Evolutionary conservation across 129 eudicot genomes (phyloP), one percentile per base, ranked within the genome.

Genomic region (Lactuca saligna): DNA sequence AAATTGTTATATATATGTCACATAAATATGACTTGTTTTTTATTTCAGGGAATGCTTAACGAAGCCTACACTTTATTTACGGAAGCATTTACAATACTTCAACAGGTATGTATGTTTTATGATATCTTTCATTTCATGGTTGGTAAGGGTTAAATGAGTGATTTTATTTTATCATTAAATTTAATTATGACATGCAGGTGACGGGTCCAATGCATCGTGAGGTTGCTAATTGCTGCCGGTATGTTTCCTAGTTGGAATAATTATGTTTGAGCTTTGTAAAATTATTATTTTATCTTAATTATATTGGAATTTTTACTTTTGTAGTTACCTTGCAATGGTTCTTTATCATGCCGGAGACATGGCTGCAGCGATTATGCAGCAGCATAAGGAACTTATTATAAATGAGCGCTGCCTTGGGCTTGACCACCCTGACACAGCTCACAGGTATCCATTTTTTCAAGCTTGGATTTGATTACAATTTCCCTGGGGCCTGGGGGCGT

Each of bases 141-240:
- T 1, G 29, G 29, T 25, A 25, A 15, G 6, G 32, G 49, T 13
- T 13, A 44, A 57, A 14, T 4, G 14, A 38, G 46, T 15, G 14
- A 11, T 54, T 76, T 35, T 39, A 3, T 62, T 14, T 58, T 78
- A 63, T 50, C 31, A 5, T 33, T 74, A 17, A 57, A 31, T 42
- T 39, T 34, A 37, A 25, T 12, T n/a, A 53, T 70, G 59, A 49
- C 48, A 62, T 80, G 67, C 87, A 93, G 99, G 99, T 94, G 70
- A 94, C 99, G 34, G 99, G 99, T 76, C 99, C 99, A 44, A 94
- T 94, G 97, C 99, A 94, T 74, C 89, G 97, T 68, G 99, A 94
- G 80, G 99, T 94, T 57, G 99, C 97, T 34, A 94, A 85, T 73
- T 94, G 99, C 70, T 94, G 97, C 72, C 95, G 99, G 99, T 94